Evolutionary conservation across 768 basidiomycete species (phyloP), one percentile per base, ranked within the genome.

Genomic region (Phylloporus rhodoxanthus): DNA sequence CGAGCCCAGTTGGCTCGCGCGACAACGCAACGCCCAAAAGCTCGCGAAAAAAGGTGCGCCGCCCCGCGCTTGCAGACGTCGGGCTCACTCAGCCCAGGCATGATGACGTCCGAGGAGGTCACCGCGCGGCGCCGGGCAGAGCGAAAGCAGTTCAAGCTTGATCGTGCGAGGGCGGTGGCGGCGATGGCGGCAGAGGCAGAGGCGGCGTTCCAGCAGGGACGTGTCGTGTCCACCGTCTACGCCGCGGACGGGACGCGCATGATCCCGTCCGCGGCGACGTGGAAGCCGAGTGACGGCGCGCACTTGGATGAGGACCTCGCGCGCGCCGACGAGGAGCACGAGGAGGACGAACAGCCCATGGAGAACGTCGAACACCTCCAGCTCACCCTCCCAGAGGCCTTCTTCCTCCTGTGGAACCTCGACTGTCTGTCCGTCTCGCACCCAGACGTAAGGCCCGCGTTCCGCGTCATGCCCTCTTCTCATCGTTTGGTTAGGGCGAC

Each of bases 301-400:
- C 55, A 52, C 1, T 23, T n/a, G 8, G 44, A 42, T 25, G 43
- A 47, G 25, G 52, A 65, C 21, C 50, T 56, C 5, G 54, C 62
- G 1, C 50, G 52, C 30, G 43, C 29, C 4, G 50, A 42, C 28
- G 42, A 64, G 29, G 70, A 61, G 14, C 70, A 70, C 2, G 71
- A 69, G 25, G 69, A 66, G 10, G 69, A 71, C 29, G 77, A 79
- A 23, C 79, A 81, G 40, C 69, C 74, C 0, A 70, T 84, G 6
- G 79, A 83, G 52, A 82, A 93, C 57, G 70, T 91, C 41, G 94
- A 96, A 65, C 92, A 95, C 70, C 76, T 97, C 23, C 94, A 96
- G 61, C 77, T 97, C 25, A 89, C 89, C 0, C 77, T 92, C 2
- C 82, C 82, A 57, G 94, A 96, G 64, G 89, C 91, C 0, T 93